Evolutionary conservation across 441 rosid species (phyloP).

Genomic region (Erysimum cheiri): DNA sequence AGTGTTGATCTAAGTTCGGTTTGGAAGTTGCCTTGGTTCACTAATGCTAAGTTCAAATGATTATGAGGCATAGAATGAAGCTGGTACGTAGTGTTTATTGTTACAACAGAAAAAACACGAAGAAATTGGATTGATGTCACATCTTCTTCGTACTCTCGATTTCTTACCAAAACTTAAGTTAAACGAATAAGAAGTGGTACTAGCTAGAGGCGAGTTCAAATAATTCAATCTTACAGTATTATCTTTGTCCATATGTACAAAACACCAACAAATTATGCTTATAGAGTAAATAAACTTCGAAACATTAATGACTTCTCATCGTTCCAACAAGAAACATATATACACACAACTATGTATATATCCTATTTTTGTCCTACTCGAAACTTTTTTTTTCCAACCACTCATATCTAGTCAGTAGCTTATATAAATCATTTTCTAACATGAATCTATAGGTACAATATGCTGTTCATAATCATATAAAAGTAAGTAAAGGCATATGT

Average conservation of each 20-base stretch:
- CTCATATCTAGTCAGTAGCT: not conserved
- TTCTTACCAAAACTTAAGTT: not conserved
- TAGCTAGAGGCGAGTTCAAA: not conserved
- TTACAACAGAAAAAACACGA: not conserved
- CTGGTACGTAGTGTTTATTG: not conserved
- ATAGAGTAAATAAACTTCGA: not conserved
- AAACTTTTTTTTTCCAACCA: not conserved
- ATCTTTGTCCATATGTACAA: not conserved
- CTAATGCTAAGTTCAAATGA: conserved; percentile 6
- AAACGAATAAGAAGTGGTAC: not conserved
- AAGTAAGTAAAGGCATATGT: not conserved
- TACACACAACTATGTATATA: not conserved
- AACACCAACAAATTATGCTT: not conserved
- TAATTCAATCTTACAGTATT: not conserved
- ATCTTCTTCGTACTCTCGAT: too few species aligned
- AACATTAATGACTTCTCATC: not conserved
- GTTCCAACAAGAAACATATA: not conserved
- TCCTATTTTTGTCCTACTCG: not conserved
- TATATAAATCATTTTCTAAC: not conserved
- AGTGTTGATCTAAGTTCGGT: conserved; percentile 4
- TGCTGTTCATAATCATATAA: not conserved
- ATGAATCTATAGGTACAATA: not conserved
- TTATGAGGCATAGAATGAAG: not conserved
- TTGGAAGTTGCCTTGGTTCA: conserved; percentile 4
- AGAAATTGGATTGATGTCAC: not conserved